Evolutionary conservation across 2,329 filamentous ascomycete species (phyloP), one percentile per base, ranked within the genome.

Genomic region (Amylocarpus encephaloides): DNA sequence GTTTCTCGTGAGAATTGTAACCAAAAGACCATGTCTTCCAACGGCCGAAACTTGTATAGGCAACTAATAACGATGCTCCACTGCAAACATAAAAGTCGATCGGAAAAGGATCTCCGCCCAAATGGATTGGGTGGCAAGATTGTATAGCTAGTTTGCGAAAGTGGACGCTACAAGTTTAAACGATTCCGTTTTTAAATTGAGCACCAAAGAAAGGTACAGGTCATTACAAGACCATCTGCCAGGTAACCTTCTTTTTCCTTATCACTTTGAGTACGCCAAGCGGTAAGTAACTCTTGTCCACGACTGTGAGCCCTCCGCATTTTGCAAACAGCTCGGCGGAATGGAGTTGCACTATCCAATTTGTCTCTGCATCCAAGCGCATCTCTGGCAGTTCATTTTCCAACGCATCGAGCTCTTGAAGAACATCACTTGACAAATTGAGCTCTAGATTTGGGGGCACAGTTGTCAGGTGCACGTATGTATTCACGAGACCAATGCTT

Each of bases 241-340:
- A 58, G 42, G 48, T 52, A 42, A 57, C 51, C 34, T 48, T 53
- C 34, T 51, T 67, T 62, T 59, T 60, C 59, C 61, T 57, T 57
- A 71, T 32, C 53, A 69, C 66, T 44, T 60, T 64, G 50, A 70
- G 56, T 36, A 70, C 46, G 3, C 68, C 67, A 54, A 67, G 60
- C 1, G 70, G 70, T 53, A 72, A 48, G 36, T 71, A 50, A n/a
- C 64, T 64, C 48, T 64, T 63, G 47, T 70, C 66, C 7, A 68
- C 67, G n/a, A 72, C 60, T 15, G 59, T 61, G 48, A 70, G 51
- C 2, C 67, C 66, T 0, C 68, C 69, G 59, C 69, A 71, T 33
- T 61, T 59, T 48, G 62, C 57, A 33, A 66, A 60, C 57, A 71
- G 57, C 50, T 70, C 66, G 18, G 60, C 55, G 2, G 56, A 62